These are phyloP conservation scores for Simmondsia chinensis DNA, from an alignment of 148 eudicot genomes.

Conservation along the genomic window DNA sequence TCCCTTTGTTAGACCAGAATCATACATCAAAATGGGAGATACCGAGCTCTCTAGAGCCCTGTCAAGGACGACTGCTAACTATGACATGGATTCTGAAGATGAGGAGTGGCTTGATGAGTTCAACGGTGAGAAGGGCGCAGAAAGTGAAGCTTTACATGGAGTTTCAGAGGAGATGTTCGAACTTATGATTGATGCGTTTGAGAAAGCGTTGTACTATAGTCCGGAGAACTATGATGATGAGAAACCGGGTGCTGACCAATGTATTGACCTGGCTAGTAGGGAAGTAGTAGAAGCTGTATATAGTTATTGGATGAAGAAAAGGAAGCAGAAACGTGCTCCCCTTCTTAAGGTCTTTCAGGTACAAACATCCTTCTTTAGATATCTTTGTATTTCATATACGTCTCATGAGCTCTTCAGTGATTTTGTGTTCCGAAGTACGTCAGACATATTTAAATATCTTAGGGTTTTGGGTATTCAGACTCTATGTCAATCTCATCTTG, in stretches of 20 bases:
- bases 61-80: constrained; percentile 47
- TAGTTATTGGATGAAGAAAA: constrained; percentile 55
- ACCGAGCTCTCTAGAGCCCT: constrained; percentile 76
- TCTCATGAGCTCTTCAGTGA: not conserved
- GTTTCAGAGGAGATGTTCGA: constrained; percentile 64
- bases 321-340: constrained; percentile 47
- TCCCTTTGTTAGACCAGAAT: constrained; percentile 44
- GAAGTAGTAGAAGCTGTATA: constrained; percentile 42
- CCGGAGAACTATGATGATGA: constrained; percentile 42
- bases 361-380: constrained; percentile 1
- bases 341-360: constrained; percentile 74
- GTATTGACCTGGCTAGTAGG: constrained; percentile 31
- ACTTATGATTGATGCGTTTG: constrained; percentile 73
- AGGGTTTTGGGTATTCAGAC: too few species aligned
- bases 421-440: not conserved
- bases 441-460: not conserved
- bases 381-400: not conserved
- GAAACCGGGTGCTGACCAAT: constrained; percentile 28
- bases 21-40: constrained; percentile 49
- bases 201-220: constrained; percentile 48
- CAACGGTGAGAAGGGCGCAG: constrained; percentile 24
- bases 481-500: too few species aligned
- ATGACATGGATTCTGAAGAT: constrained; percentile 82
- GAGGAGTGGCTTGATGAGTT: constrained; percentile 60
- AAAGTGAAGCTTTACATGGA: constrained; percentile 29